A percentile compares a stretch with the other conserved stretches of the same genome.
These are phyloP conservation scores for Apiospora koreana DNA, from an alignment of 2,329 filamentous ascomycete genomes.

Conservation along the genomic window DNA sequence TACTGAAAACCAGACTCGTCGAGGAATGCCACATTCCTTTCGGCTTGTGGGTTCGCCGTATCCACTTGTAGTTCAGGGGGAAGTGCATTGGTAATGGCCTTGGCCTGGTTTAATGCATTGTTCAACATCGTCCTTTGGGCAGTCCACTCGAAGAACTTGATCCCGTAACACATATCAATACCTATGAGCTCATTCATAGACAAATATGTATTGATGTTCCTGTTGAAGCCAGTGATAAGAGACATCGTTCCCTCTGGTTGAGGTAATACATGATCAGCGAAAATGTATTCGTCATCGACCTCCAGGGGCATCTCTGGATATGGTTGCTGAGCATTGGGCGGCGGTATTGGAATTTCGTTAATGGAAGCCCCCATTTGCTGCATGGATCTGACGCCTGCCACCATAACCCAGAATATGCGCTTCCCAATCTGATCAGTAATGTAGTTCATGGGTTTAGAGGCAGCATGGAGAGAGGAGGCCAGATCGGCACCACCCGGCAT, in stretches of 20 bases:
- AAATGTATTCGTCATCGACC: conserved; percentile 82
- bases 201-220: conserved; percentile 74
- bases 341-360: conserved; percentile 72
- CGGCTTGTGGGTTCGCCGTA: conserved; percentile 39
- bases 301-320: conserved; percentile 81
- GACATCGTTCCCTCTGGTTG: conserved; percentile 71
- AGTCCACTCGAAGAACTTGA: conserved; percentile 74
- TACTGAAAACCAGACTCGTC: conserved; percentile 53
- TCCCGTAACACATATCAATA: conserved; percentile 81
- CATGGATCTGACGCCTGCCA: conserved; percentile 76
- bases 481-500: conserved; percentile 27
- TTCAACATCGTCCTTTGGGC: conserved; percentile 75
- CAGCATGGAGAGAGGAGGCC: conserved; percentile 38
- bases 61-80: conserved; percentile 68
- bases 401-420: conserved; percentile 82
- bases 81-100: conserved; percentile 66
- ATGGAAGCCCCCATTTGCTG: conserved; percentile 74
- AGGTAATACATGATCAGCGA: conserved; percentile 66
- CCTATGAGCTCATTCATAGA: conserved; percentile 79
- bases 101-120: conserved; percentile 70
- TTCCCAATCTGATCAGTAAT: conserved; percentile 74
- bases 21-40: conserved; percentile 23
- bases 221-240: conserved; percentile 77
- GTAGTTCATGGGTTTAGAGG: conserved; percentile 59
- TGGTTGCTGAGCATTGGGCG: conserved; percentile 71